Conservation (phyloP, 2,329 filamentous ascomycete species). For the Alternaria sp. region DNA sequence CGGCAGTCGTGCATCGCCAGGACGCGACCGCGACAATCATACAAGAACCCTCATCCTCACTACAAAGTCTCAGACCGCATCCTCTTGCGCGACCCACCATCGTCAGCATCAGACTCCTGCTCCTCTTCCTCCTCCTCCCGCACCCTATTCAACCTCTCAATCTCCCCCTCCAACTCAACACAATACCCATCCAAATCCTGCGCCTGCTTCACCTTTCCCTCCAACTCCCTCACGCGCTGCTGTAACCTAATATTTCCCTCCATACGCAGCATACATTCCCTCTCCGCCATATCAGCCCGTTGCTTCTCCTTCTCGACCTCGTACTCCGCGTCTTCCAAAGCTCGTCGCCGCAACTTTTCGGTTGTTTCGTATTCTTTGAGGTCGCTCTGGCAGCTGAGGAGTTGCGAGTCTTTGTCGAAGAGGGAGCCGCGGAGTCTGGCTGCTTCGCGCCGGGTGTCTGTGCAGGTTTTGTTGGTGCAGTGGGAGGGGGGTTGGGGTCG, state of each 20-base stretch:
- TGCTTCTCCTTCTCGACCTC: background rate
- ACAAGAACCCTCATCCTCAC: too few species aligned
- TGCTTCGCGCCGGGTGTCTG: background rate
- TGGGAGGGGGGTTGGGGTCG: background rate
- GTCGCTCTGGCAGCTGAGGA: background rate
- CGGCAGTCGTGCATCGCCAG: background rate
- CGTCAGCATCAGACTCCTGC: background rate
- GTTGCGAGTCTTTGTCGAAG: conserved; percentile 1
- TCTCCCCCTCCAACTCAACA: background rate
- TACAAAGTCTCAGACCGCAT: background rate
- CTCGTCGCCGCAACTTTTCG: background rate
- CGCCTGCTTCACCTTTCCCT: background rate
- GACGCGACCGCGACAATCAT: background rate
- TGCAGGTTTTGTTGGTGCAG: background rate
- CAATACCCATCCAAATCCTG: conserved; percentile 3
- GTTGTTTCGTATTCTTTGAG: background rate
- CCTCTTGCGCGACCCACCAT: background rate
- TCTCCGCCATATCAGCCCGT: conserved; percentile 3
- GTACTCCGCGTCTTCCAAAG: background rate
- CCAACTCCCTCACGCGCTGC: background rate
- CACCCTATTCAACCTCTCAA: background rate
- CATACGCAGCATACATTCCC: background rate
- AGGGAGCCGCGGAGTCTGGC: background rate
- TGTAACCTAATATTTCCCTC: background rate
- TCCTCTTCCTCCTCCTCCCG: too few species aligned